phyloP scores from a whole-genome alignment of 2,329 filamentous ascomycete genomes.

The Pseudopithomyces chartarum region DNA sequence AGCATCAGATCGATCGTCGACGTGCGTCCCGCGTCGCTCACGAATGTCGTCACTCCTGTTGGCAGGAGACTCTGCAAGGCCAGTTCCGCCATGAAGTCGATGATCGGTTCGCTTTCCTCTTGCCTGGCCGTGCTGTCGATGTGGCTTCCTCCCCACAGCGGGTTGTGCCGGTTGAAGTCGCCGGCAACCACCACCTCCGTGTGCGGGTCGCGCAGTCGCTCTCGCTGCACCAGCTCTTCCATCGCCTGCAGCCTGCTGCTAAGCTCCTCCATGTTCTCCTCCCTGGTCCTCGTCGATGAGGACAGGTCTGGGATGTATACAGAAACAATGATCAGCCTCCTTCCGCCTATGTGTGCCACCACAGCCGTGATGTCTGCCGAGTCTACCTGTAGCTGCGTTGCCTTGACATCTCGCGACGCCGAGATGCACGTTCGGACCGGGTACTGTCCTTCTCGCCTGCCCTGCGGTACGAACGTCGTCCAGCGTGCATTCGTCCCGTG shows the following conservation, averaged over 20 bases:
- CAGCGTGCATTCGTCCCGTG: background rate
- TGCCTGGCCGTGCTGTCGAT: conserved; percentile 12
- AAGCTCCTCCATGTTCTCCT: conserved; percentile 10
- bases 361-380: conserved; percentile 13
- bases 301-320: conserved; percentile 5
- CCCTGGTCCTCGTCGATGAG: conserved; percentile 9
- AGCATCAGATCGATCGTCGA: conserved; percentile 17
- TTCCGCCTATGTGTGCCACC: conserved; percentile 4
- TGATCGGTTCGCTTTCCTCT: conserved; percentile 16
- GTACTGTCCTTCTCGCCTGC: conserved; percentile 1
- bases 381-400: conserved; percentile 6
- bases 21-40: conserved; percentile 4
- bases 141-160: conserved; percentile 15
- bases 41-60: conserved; percentile 6
- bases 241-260: conserved; percentile 13
- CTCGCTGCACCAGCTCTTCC: conserved; percentile 10
- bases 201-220: conserved; percentile 12
- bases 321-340: conserved; percentile 6
- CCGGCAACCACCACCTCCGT: conserved; percentile 19
- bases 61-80: conserved; percentile 18
- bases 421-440: background rate
- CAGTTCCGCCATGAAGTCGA: conserved; percentile 19
- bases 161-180: conserved; percentile 16
- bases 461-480: conserved; percentile 3
- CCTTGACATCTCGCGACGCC: background rate